Conservation (phyloP, 495 filamentous ascomycete species). For the Apodospora peruviana region DNA sequence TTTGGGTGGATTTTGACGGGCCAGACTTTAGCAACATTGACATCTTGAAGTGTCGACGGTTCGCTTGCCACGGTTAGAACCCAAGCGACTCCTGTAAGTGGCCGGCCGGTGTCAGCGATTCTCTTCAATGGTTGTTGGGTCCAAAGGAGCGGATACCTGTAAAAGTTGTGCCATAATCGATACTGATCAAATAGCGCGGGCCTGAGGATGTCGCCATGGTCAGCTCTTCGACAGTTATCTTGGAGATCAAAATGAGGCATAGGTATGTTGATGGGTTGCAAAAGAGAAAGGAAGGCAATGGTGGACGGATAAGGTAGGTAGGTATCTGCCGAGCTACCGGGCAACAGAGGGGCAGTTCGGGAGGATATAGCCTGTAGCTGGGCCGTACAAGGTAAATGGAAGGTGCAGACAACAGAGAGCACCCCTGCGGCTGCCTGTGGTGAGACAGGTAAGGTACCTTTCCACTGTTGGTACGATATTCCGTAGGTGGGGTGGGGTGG, state of each 20-base stretch:
- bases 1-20: neutral
- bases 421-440: no score
- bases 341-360: no score
- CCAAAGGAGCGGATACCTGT: neutral
- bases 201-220: neutral
- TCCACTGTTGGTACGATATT: no score
- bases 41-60: neutral
- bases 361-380: no score
- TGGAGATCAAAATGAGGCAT: neutral
- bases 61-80: neutral
- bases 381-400: no score
- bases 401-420: no score
- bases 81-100: slow-evolving; percentile 2
- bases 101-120: neutral
- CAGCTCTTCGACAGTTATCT: neutral
- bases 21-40: neutral
- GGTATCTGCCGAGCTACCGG: no score
- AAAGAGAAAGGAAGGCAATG: no score
- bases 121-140: no score
- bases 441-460: no score
- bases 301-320: no score
- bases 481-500: no score
- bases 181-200: neutral
- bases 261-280: neutral
- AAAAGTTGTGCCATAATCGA: slow-evolving; percentile 7